Conservation (phyloP, 768 basidiomycete genomes). For the Hygrophorus pudorinus region DNA sequence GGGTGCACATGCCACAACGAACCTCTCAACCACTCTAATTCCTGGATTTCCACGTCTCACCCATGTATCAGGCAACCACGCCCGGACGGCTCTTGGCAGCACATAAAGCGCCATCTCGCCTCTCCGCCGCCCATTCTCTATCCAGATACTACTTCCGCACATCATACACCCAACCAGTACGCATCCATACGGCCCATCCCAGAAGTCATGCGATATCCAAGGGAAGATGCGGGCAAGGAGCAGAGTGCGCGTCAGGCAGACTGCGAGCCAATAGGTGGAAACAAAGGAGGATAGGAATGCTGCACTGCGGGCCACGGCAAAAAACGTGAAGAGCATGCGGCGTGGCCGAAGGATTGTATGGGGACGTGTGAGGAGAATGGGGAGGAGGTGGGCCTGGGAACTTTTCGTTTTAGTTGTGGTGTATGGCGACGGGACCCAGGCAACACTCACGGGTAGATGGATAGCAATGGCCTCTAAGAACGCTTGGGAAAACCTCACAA, state of each 20-base stretch:
- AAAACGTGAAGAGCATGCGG: slow-evolving; percentile 29
- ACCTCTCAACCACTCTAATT: slow-evolving; percentile 48
- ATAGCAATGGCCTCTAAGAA: slow-evolving; percentile 56
- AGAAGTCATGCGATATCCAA: slow-evolving; percentile 62
- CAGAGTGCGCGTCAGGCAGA: slow-evolving; percentile 62
- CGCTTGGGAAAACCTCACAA: slow-evolving; percentile 40
- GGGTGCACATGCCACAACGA: slow-evolving; percentile 11
- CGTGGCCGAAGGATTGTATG: slow-evolving; percentile 36
- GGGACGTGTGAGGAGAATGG: slow-evolving; percentile 52
- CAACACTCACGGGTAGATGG: slow-evolving; percentile 56
- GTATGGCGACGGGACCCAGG: background rate
- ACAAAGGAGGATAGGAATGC: slow-evolving; percentile 67
- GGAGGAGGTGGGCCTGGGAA: slow-evolving; percentile 60
- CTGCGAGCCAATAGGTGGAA: slow-evolving; percentile 56
- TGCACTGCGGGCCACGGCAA: slow-evolving; percentile 54
- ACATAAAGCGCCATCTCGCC: slow-evolving; percentile 80
- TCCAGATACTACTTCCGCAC: slow-evolving; percentile 71
- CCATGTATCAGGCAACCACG: slow-evolving; percentile 51
- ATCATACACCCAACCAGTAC: slow-evolving; percentile 54
- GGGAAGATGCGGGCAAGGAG: slow-evolving; percentile 56
- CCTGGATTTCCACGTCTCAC: slow-evolving; percentile 30
- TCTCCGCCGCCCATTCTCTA: slow-evolving; percentile 60
- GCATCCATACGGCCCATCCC: slow-evolving; percentile 70
- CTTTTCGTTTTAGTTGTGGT: background rate
- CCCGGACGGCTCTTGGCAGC: slow-evolving; percentile 56